A percentile compares a stretch with the other conserved stretches of the same genome.
Conservation (phyloP, 2,329 filamentous ascomycete species). For the Neoarthrinium moseri region DNA sequence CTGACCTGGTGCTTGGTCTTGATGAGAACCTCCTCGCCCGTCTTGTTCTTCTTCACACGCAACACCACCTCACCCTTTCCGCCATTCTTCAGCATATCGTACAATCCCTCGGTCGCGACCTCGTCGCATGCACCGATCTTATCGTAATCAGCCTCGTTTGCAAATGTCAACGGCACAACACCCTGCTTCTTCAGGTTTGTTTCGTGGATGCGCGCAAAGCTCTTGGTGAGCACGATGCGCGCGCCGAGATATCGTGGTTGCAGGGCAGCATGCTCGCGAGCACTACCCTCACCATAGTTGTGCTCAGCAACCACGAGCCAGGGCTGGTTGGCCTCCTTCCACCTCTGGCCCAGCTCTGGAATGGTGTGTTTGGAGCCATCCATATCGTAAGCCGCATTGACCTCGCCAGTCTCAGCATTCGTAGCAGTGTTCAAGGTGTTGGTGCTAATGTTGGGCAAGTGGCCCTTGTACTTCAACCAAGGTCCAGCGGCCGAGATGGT, state of each 20-base stretch:
- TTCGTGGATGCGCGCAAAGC: slow-evolving; percentile 90
- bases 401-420: slow-evolving; percentile 89
- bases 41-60: slow-evolving; percentile 57
- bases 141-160: slow-evolving; percentile 84
- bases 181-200: slow-evolving; percentile 98
- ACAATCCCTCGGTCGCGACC: slow-evolving; percentile 78
- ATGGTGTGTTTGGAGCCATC: slow-evolving; percentile 75
- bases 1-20: slow-evolving; percentile 88
- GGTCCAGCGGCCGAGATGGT: slow-evolving; percentile 96
- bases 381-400: slow-evolving; percentile 87
- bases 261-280: slow-evolving; percentile 84
- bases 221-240: slow-evolving; percentile 79
- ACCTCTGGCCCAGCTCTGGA: slow-evolving; percentile 80
- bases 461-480: slow-evolving; percentile 99
- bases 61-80: slow-evolving; percentile 77
- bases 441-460: slow-evolving; percentile 94
- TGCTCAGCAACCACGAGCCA: slow-evolving; percentile 98
- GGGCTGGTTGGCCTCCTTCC: slow-evolving; percentile 71
- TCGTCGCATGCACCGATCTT: slow-evolving; percentile 78
- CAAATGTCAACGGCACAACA: slow-evolving; percentile 90
- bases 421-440: slow-evolving; percentile 96
- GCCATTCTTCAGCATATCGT: slow-evolving; percentile 74
- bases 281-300: slow-evolving; percentile 93
- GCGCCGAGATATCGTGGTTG: slow-evolving; percentile 90
- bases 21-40: slow-evolving; percentile 66